Evolutionary conservation across 805 yeast genomes (phyloP).

Genomic region (Nadsonia fulvescens): DNA sequence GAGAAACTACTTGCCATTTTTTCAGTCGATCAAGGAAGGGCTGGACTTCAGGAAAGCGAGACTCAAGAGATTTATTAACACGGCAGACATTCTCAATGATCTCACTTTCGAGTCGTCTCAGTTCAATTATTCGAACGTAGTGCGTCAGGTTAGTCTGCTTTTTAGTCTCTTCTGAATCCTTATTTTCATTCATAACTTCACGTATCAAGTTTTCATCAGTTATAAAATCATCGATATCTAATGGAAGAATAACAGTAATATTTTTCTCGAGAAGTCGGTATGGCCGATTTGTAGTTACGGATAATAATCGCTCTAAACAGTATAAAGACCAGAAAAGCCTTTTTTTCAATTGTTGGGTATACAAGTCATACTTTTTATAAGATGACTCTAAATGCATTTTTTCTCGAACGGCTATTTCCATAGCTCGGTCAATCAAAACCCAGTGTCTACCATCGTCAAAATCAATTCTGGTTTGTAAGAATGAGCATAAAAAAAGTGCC

Average conservation of each 20-base stretch:
- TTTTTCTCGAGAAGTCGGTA: constrained; percentile 33
- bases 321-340: constrained; percentile 51
- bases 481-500: constrained; percentile 31
- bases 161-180: constrained; percentile 2
- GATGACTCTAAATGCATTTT: constrained; percentile 10
- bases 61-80: constrained; percentile 15
- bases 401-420: constrained; percentile 23
- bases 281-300: constrained; percentile 43
- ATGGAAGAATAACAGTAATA: constrained; percentile 16
- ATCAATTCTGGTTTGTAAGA: constrained; percentile 43
- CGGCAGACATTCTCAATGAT: constrained; percentile 34
- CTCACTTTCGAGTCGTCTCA: constrained; percentile 41
- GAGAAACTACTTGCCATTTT: constrained; percentile 43
- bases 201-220: constrained; percentile 6
- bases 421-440: constrained; percentile 34
- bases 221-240: constrained; percentile 9
- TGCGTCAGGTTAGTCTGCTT: constrained; percentile 21
- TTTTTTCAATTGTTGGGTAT: constrained; percentile 23
- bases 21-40: constrained; percentile 35
- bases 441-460: constrained; percentile 37
- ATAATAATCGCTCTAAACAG: constrained; percentile 40
- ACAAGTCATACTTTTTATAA: constrained; percentile 8
- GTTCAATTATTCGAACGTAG: constrained; percentile 36
- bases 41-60: constrained; percentile 33
- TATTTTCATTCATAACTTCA: background rate